These are phyloP conservation scores for Platanthera guangdongensis DNA, from an alignment of 106 monocot species.

Conservation along the genomic window DNA sequence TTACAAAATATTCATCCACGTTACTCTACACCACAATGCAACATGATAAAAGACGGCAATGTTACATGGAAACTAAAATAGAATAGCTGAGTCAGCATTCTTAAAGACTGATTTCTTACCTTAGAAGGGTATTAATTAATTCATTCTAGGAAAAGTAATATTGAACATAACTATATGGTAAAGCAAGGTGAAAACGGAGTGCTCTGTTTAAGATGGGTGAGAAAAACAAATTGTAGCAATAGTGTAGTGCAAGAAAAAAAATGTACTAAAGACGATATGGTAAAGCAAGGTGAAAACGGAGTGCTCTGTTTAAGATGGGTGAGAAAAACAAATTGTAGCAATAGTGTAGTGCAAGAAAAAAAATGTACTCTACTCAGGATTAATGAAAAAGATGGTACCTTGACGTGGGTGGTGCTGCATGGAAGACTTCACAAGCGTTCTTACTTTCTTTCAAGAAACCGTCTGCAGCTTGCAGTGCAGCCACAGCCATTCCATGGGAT, in stretches of 20 bases:
- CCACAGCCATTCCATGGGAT: conserved; percentile 39
- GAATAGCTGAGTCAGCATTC: not conserved
- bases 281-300: not conserved
- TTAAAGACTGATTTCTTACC: not conserved
- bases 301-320: not conserved
- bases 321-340: not conserved
- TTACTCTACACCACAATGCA: no score
- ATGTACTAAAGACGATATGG: not conserved
- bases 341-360: not conserved
- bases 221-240: not conserved
- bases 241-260: not conserved
- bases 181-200: not conserved
- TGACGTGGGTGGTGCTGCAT: conserved; percentile 34
- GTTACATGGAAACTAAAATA: not conserved
- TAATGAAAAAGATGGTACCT: conserved; percentile 17
- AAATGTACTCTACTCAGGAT: not conserved
- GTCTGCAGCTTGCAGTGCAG: conserved; percentile 48
- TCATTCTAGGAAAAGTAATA: not conserved
- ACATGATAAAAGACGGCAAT: not conserved
- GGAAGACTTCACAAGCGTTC: conserved; percentile 31
- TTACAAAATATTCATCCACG: not conserved
- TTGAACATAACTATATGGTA: not conserved
- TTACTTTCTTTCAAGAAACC: conserved; percentile 54
- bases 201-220: not conserved
- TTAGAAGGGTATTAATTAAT: not conserved